Evolutionary conservation across 371 early-diverging fungal species (phyloP), one percentile per base, ranked within the genome.

Genomic region (Mucor racemosus): DNA sequence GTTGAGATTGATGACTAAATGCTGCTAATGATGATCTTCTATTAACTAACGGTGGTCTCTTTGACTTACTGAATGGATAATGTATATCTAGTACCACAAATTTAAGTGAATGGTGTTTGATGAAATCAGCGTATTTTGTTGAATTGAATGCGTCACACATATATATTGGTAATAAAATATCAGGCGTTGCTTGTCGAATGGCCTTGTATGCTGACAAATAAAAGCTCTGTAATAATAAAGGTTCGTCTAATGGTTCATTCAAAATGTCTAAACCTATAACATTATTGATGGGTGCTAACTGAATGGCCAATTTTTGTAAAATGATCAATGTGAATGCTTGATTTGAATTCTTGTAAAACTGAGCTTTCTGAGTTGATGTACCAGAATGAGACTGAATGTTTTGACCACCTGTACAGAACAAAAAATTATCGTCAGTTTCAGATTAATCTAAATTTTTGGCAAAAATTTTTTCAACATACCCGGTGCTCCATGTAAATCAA

Each of bases 401-500:
- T 39, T 78, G 78, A 21, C 71, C 75, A 34, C 76, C 42, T 42
- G 5, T 42, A 7, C n/a, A 15, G 14, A 5, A 26, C 26, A 26
- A 26, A 26, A 26, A 26, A 26, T 1, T 6, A 42, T 42, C 3
- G 14, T 42, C 15, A 42, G 42, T 42, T 42, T 42, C 42, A 42
- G 42, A 42, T 42, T 42, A 42, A 42, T 42, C 14, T 15, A 42
- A 42, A 42, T 15, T 4, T 15, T 5, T 4, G n/a, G 10, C 2
- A 40, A 40, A 40, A 40, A 40, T 8, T 38, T 38, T 38, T 38
- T 38, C 10, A 9, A 38, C 10, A 11, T 42, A 42, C 42, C 72
- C 3, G 92, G 92, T 13, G 85, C 88, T 0, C 86, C 90, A 60
- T 91, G 92, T 21, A 91, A 60, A 71, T 91, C 90, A 13, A 91